Base-by-base conservation (phyloP, 2,329 filamentous ascomycete genomes). In the Fusarium citri region DNA sequence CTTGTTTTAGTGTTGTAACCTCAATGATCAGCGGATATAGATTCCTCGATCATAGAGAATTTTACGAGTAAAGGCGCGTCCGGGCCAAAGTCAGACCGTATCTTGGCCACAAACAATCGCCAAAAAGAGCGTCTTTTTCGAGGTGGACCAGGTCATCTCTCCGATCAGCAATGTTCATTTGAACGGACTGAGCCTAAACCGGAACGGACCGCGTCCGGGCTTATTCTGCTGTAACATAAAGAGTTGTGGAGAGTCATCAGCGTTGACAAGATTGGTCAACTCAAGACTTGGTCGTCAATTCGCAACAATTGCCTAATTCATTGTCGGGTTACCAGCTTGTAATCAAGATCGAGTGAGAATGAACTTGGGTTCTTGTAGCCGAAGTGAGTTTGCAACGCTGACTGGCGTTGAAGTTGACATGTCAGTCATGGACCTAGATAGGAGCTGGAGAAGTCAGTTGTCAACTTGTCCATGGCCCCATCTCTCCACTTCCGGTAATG, bases 301-400 rank as follows among this genome's bases (percentile, higher is more conserved):
- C 49, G 49, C 49, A 53, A 53, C 23, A 15, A 5, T 42, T 41
- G 6, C 49, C 49, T 16, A 22, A 25, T 11, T 50, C 16, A 23
- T 12, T 37, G 4, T 4, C 34, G 18, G 10, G 7, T n/a, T n/a
- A 12, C 6, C 10, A 37, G 18, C 12, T 12, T n/a, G 34, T n/a
- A n/a, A 2, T 37, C 34, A n/a, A n/a, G 10, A 7, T 1, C 12
- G 0, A 7, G 34, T 37, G n/a, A 37, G 34, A 37, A 3, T 4
- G 18, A 11, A 6, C 34, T 37, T 37, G 18, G 10, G 10, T 7
- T n/a, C 34, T 37, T n/a, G 34, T 37, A 37, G 34, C 3, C 34
- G 34, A 37, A 37, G 34, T 37, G 18, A 37, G 18, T 37, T n/a
- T 37, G 34, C 18, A 37, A 37, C 34, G 18, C 18, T 37, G 18